A percentile compares a stretch with the other conserved stretches of the same genome.
phyloP scores from a whole-genome alignment of 2,329 filamentous ascomycete genomes.

The Dactylellina sp. region DNA sequence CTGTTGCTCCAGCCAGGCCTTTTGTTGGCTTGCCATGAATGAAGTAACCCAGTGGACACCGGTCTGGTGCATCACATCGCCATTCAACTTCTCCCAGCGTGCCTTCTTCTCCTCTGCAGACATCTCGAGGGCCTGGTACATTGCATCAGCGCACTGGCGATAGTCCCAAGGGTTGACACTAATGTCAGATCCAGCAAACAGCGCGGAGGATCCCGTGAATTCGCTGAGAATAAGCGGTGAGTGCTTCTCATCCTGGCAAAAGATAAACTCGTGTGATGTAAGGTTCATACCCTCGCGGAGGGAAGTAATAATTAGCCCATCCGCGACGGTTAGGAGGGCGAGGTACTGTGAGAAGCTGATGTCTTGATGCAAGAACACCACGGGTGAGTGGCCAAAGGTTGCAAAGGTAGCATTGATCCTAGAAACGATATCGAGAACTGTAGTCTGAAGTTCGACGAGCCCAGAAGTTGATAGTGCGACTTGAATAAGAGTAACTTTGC shows the following conservation, averaged over 20 bases:
- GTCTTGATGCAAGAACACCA: constrained; percentile 94
- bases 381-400: constrained; percentile 88
- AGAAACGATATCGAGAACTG: constrained; percentile 92
- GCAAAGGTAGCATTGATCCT: constrained; percentile 92
- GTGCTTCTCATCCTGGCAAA: constrained; percentile 92
- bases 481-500: constrained; percentile 85
- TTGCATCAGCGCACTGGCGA: constrained; percentile 84
- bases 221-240: constrained; percentile 92
- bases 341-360: constrained; percentile 93
- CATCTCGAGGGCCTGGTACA: constrained; percentile 86
- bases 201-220: constrained; percentile 89
- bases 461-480: constrained; percentile 92
- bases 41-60: constrained; percentile 87
- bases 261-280: constrained; percentile 92
- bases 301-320: constrained; percentile 92
- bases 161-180: constrained; percentile 97
- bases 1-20: constrained; percentile 85
- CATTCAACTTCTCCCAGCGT: constrained; percentile 79
- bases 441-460: constrained; percentile 85
- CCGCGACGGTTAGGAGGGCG: constrained; percentile 88
- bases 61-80: constrained; percentile 81
- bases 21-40: constrained; percentile 77
- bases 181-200: constrained; percentile 84
- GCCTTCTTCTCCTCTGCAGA: constrained; percentile 76
- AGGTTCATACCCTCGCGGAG: constrained; percentile 98